phyloP scores from a whole-genome alignment of 75 land plant genomes.

The Selaginella tamariscina region DNA sequence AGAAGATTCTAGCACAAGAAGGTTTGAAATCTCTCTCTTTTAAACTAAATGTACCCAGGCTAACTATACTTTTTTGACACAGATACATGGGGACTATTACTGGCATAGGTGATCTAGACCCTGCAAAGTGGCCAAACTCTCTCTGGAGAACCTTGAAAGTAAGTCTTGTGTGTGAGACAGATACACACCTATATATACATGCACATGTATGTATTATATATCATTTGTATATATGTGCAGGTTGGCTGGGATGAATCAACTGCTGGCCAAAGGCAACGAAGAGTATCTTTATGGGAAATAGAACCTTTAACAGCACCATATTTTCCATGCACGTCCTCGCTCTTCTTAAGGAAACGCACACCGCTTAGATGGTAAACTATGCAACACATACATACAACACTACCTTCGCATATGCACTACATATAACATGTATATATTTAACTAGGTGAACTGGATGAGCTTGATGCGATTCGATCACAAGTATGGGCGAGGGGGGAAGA shows the following conservation, averaged over 20 bases:
- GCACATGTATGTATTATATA: too few relatives aligned
- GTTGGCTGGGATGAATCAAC: constrained; percentile 14
- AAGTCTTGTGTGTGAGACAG: background rate
- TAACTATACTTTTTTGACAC: background rate
- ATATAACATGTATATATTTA: background rate
- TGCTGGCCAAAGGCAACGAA: background rate
- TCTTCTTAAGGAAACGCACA: background rate
- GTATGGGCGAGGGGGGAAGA: background rate
- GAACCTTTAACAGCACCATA: constrained; percentile 4
- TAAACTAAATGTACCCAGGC: background rate
- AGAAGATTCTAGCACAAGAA: background rate
- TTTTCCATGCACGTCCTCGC: background rate
- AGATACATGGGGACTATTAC: background rate
- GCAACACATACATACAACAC: background rate
- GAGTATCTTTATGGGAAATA: constrained; percentile 9
- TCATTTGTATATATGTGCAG: background rate
- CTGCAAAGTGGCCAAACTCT: constrained; percentile 59
- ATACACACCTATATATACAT: too few relatives aligned
- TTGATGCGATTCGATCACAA: background rate
- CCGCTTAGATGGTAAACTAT: background rate
- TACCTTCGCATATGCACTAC: background rate
- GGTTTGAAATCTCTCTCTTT: background rate
- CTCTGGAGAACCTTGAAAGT: constrained; percentile 86
- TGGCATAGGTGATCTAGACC: constrained; percentile 56
- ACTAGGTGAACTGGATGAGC: background rate